phyloP scores from a whole-genome alignment of 1,284 basidiomycete species.

The Rhizoctonia solani region DNA sequence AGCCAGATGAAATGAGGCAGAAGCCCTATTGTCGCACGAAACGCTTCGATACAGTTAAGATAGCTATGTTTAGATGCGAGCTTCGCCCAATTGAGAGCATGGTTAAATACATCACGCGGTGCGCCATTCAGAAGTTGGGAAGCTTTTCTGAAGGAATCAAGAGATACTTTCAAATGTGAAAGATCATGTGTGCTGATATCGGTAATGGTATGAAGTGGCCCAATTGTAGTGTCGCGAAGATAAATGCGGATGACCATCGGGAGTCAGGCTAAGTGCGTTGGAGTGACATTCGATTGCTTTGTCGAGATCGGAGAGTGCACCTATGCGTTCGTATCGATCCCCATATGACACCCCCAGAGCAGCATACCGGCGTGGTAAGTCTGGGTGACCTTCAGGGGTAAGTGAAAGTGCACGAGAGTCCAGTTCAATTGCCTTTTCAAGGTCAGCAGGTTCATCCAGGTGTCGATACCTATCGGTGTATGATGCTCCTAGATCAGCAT shows the following conservation, averaged over 20 bases:
- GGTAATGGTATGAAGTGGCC: not conserved
- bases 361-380: not conserved
- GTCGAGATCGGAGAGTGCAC: not conserved
- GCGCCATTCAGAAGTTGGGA: not conserved
- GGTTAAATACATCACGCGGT: not conserved
- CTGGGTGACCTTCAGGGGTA: slow-evolving; percentile 3
- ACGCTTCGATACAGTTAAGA: not conserved
- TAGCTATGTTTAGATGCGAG: not conserved
- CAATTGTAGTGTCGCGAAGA: not conserved
- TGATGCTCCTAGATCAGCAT: not conserved
- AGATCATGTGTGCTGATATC: not conserved
- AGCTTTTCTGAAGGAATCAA: not conserved
- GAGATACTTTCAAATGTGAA: not conserved
- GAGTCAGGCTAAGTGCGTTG: not conserved
- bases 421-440: not conserved
- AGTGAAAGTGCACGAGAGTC: not conserved
- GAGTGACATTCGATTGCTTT: not conserved
- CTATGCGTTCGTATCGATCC: not conserved
- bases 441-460: not conserved
- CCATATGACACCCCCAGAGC: not conserved
- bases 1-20: not conserved
- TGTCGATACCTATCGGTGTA: not conserved
- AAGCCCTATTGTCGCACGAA: not conserved
- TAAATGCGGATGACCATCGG: not conserved
- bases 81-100: not conserved